Evolutionary conservation across 768 basidiomycete genomes (phyloP), one percentile per base, ranked within the genome.

Genomic region (Pleurotus giganteus): DNA sequence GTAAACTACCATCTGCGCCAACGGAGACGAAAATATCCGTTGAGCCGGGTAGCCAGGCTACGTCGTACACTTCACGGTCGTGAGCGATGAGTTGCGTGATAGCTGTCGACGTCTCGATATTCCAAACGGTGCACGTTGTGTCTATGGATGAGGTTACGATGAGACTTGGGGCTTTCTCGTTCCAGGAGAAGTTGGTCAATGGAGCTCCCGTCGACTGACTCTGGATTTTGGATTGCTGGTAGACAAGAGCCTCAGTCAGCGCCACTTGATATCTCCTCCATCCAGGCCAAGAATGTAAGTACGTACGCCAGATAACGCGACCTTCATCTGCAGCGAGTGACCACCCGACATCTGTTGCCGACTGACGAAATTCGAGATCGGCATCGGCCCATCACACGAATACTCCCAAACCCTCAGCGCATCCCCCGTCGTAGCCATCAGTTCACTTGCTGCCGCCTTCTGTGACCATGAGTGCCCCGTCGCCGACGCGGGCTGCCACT

Each of bases 91-190:
- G 84, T 69, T 98, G 97, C 2, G 97, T 99, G 66, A 98, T 84
- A 23, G 97, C 96, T 5, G 89, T 87, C 23, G 86, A 83, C 3
- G 92, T 92, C 63, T 96, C 90, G 66, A 99, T 91, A 70, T 99
- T 97, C 97, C 97, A 99, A 21, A 98, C 90, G 1, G 97, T 98
- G 68, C 96, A 98, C 12, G 95, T 97, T 47, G 97, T 99, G 67
- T 99, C 97, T 63, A 98, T 96, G 6, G 94, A 97, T 21, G 96
- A 95, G 4, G 97, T 99, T 32, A 98, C 96, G 62, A 98, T 87
- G 47, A 92, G 83, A 58, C 85, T 86, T 1, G 96, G 94, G 0
- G 88, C 79, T 65, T 94, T 89, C 63, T 94, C 87, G 66, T 97
- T 98, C 97, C 97, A 99, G 0, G 94, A 94, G 71, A 99, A 97